These are phyloP conservation scores for Camellia granthamiana DNA, from an alignment of 148 eudicot species.

Conservation along the genomic window DNA sequence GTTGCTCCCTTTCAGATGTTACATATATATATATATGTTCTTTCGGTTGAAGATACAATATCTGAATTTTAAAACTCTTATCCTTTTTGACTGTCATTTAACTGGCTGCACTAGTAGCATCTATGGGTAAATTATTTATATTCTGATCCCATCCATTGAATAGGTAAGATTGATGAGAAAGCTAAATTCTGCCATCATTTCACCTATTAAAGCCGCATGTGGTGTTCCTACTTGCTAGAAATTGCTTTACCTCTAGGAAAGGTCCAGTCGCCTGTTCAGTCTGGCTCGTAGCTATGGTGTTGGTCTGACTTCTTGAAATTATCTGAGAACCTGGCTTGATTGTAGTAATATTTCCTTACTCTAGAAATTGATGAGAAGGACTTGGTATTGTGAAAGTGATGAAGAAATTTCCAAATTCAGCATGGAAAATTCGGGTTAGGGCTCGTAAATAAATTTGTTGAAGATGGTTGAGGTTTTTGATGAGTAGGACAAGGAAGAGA, in stretches of 20 bases:
- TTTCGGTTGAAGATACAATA: background rate
- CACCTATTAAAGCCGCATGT: background rate
- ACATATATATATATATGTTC: too few relatives aligned
- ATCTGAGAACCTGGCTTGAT: background rate
- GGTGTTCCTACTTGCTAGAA: background rate
- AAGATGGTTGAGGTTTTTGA: background rate
- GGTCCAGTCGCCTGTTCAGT: background rate
- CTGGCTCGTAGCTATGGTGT: background rate
- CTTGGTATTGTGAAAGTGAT: background rate
- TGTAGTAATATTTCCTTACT: background rate
- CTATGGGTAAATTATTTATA: background rate
- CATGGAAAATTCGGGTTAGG: too few relatives aligned
- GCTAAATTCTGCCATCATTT: background rate
- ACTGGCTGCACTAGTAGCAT: background rate
- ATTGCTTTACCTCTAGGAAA: background rate
- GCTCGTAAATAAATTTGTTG: too few relatives aligned
- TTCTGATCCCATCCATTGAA: conserved; percentile 1
- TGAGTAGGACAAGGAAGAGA: background rate
- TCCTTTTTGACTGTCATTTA: background rate
- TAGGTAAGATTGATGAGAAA: background rate
- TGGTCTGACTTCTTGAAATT: background rate
- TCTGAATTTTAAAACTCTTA: background rate
- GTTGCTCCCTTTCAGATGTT: conserved; percentile 1
- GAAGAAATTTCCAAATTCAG: background rate
- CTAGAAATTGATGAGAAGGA: background rate